Conservation (phyloP, 1,284 basidiomycete genomes). For the Ceratobasidium sp. region DNA sequence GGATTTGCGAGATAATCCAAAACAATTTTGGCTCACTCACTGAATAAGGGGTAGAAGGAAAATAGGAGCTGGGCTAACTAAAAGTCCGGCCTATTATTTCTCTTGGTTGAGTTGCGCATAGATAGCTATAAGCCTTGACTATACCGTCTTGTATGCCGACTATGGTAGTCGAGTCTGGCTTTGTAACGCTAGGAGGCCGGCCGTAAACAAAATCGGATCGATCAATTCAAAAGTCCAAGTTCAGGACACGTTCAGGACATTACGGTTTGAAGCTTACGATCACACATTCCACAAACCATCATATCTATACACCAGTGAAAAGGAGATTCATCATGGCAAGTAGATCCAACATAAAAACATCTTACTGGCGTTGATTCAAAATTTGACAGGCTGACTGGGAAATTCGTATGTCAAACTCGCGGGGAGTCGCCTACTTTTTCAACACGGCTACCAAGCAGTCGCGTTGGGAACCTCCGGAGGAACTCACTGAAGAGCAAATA, state of each 20-base stretch:
- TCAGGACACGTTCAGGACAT: neutral
- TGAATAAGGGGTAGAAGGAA: too few species aligned
- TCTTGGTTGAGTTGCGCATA: neutral
- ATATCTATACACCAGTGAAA: neutral
- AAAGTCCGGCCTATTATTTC: too few species aligned
- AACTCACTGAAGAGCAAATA: constrained; percentile 69
- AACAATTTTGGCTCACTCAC: too few species aligned
- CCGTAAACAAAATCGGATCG: neutral
- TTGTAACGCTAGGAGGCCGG: neutral
- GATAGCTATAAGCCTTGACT: neutral
- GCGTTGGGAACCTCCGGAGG: constrained; percentile 82
- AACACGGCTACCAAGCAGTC: constrained; percentile 76
- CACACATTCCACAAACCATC: neutral
- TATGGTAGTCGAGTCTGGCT: neutral
- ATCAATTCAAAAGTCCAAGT: neutral
- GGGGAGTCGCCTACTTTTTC: constrained; percentile 88
- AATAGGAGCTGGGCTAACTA: too few species aligned
- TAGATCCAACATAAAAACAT: neutral
- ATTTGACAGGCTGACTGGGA: constrained; percentile 61
- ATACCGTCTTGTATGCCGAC: neutral
- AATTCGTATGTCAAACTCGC: constrained; percentile 83
- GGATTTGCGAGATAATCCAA: too few species aligned
- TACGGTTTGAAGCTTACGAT: constrained; percentile 1
- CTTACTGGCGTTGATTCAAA: neutral
- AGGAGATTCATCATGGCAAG: neutral